Evolutionary conservation across 148 eudicot species (phyloP).

Genomic region (Salicornia ramosissima): DNA sequence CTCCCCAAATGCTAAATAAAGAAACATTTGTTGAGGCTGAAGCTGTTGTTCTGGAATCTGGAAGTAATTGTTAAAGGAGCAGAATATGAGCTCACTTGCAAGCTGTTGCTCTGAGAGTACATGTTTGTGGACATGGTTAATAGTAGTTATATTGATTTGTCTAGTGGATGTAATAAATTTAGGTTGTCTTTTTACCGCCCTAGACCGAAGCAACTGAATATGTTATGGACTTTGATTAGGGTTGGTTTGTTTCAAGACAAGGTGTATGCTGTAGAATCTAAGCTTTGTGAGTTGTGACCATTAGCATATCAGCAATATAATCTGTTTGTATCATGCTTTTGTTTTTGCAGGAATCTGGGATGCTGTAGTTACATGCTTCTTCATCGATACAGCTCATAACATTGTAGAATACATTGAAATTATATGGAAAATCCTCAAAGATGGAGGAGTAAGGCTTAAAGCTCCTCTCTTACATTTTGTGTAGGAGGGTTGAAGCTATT

Average conservation of each 20-base stretch:
- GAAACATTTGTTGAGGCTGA: neutral
- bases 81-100: no score
- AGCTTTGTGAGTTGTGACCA: neutral
- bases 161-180: no score
- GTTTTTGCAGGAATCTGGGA: constrained; percentile 81
- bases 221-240: neutral
- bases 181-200: no score
- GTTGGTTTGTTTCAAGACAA: neutral
- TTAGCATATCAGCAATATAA: neutral
- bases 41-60: neutral
- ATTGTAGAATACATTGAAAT: constrained; percentile 84
- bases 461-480: no score
- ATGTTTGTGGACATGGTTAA: neutral
- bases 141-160: no score
- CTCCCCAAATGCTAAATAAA: neutral
- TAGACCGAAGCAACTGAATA: neutral
- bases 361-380: constrained; percentile 96
- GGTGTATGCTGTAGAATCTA: neutral
- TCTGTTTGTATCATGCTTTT: neutral
- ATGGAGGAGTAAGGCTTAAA: constrained; percentile 63
- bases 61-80: no score
- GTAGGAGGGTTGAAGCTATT: constrained; percentile 20
- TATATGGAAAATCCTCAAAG: constrained; percentile 83
- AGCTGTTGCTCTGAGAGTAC: neutral
- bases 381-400: constrained; percentile 95